Conservation (phyloP, 1,284 basidiomycete genomes). For the Pascua guehoae region DNA sequence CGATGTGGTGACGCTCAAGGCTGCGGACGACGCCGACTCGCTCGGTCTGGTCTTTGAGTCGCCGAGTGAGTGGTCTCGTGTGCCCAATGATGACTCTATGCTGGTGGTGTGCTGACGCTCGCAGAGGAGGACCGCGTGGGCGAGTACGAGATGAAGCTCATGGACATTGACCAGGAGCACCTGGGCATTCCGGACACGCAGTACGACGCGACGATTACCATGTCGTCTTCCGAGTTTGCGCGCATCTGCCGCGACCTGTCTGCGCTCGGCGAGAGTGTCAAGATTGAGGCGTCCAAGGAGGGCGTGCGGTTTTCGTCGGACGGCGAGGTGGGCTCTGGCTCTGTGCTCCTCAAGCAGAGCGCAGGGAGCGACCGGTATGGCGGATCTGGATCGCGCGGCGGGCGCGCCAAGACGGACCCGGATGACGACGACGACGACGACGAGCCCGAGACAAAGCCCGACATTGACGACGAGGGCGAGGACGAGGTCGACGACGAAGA, state of each 20-base stretch:
- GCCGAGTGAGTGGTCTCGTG: conserved; percentile 65
- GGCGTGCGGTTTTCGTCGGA: conserved; percentile 91
- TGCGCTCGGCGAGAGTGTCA: conserved; percentile 89
- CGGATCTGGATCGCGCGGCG: conserved; percentile 7
- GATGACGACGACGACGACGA: conserved; percentile 55
- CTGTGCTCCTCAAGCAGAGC: conserved; percentile 75
- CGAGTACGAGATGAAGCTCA: conserved; percentile 98
- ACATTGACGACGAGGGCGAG: conserved; percentile 50
- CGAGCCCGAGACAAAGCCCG: conserved; percentile 52
- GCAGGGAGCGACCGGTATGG: conserved; percentile 44
- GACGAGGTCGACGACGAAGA: conserved; percentile 52
- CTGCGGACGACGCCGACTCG: conserved; percentile 84
- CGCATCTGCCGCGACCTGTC: conserved; percentile 91
- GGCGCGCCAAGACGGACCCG: conserved; percentile 54
- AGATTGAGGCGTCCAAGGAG: conserved; percentile 94
- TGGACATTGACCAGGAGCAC: conserved; percentile 97
- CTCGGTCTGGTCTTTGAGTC: conserved; percentile 89
- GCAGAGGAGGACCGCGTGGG: conserved; percentile 88
- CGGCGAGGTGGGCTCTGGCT: conserved; percentile 91
- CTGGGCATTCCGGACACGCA: conserved; percentile 98
- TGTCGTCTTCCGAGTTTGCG: conserved; percentile 82
- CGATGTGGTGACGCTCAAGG: conserved; percentile 87
- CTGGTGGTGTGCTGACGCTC: conserved; percentile 16
- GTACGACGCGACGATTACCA: conserved; percentile 89
- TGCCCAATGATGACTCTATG: too few species aligned